Conservation (phyloP, 345 rosid species). For the Gossypium australe region DNA sequence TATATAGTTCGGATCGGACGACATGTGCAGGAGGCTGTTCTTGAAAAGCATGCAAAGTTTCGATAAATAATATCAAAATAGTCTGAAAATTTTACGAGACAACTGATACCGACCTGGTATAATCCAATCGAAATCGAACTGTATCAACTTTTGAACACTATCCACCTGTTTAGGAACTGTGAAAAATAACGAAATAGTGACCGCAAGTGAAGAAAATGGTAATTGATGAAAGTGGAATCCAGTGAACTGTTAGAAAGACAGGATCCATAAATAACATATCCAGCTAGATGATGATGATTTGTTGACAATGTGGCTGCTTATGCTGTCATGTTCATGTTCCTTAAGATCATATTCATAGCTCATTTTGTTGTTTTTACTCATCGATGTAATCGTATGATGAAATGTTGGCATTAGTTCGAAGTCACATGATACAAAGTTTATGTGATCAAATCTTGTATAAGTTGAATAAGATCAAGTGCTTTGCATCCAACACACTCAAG, state of each 20-base stretch:
- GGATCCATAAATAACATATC: neutral
- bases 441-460: neutral
- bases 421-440: neutral
- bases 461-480: neutral
- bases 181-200: slow-evolving; percentile 7
- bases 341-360: no score
- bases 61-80: neutral
- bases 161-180: slow-evolving; percentile 33
- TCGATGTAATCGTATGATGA: no score
- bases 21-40: neutral
- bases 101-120: slow-evolving; percentile 30
- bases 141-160: slow-evolving; percentile 28
- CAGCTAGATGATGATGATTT: neutral
- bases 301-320: no score
- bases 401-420: neutral
- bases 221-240: neutral
- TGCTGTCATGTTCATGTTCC: no score
- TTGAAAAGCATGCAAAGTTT: neutral
- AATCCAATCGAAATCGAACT: slow-evolving; percentile 32
- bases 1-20: neutral
- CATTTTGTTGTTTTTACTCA: no score
- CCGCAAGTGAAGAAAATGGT: neutral
- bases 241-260: neutral
- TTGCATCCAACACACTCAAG: neutral
- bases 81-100: neutral